Evolutionary conservation across 805 yeast species (phyloP), one percentile per base, ranked within the genome.

Genomic region (Starmerella bacillaris): DNA sequence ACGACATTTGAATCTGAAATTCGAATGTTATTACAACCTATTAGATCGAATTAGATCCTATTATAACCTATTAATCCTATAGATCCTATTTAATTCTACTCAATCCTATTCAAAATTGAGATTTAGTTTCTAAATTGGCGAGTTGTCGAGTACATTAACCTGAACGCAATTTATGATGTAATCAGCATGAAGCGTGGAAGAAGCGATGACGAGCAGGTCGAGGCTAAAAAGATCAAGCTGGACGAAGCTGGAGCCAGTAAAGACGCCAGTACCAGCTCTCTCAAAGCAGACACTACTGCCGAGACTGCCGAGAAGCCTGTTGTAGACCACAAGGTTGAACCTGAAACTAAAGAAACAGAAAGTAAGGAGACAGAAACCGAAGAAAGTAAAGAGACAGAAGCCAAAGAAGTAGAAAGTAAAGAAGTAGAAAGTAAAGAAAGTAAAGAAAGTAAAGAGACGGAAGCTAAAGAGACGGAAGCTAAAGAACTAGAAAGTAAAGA

Each of bases 361-460:
- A 39, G 40, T 24, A 24, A 29, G 30, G 32, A 40, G 14, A 34
- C 43, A 34, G 37, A 35, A 33, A 46, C 49, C 36, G 49, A 44
- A 16, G 41, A 42, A 24, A 19, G 30, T 29, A 30, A 30, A 5
- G 31, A 30, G 18, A 37, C 31, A 28, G 47, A 36, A 27, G 43
- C 33, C 21, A 28, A 38, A 24, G 34, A 20, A 14, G 42, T 31
- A 15, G 36, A 24, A 9, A 27, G 30, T 32, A 20, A 24, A 14
- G 29, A 34, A 21, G 35, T 29, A 21, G 21, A 32, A 19, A 30
- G 27, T 16, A 36, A 34, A 24, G 36, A 35, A 18, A 35, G 36
- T 35, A 20, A 34, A 32, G 43, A 35, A 42, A 40, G 36, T 27
- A 31, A 14, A 39, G 38, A n/a, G 15, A 19, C 18, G 27, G 26